Percentiles rank a stretch among this genome's conserved stretches.
These are phyloP conservation scores for Auricularia cornea DNA, from an alignment of 768 basidiomycete species.

Conservation along the genomic window DNA sequence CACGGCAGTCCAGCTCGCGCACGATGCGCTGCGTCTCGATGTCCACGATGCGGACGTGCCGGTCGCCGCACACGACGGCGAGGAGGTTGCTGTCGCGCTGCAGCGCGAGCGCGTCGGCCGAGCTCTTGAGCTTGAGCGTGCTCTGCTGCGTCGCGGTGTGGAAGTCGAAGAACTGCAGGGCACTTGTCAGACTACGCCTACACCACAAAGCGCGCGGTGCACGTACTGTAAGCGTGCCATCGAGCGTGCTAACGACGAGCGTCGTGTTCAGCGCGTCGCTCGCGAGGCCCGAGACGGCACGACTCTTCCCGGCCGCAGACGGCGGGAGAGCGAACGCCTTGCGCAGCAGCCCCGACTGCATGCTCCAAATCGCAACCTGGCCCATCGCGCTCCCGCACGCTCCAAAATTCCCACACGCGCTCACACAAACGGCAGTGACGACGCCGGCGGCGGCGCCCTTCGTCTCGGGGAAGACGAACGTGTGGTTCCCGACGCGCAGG, in stretches of 20 bases:
- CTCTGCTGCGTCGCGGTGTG: constrained; percentile 71
- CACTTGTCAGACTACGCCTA: too few relatives aligned
- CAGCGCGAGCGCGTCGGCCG: constrained; percentile 59
- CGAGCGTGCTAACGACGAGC: constrained; percentile 77
- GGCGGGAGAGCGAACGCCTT: constrained; percentile 59
- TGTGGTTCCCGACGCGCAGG: constrained; percentile 73
- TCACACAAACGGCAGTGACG: constrained; percentile 65
- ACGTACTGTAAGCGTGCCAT: constrained; percentile 83
- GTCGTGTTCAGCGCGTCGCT: constrained; percentile 77
- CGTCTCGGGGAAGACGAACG: constrained; percentile 39
- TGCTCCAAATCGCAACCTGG: constrained; percentile 85
- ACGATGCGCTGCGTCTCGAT: constrained; percentile 85
- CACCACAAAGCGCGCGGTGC: background rate
- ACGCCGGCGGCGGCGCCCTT: constrained; percentile 40
- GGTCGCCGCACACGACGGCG: constrained; percentile 79
- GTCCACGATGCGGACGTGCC: constrained; percentile 77
- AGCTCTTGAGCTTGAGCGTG: constrained; percentile 57
- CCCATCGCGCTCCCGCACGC: constrained; percentile 77
- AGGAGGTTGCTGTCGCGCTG: constrained; percentile 82
- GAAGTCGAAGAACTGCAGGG: constrained; percentile 93
- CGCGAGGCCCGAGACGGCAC: constrained; percentile 72
- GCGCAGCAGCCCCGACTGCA: constrained; percentile 87
- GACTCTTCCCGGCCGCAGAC: constrained; percentile 48
- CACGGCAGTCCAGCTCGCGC: constrained; percentile 82
- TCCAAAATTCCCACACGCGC: constrained; percentile 94